phyloP scores from a whole-genome alignment of 345 rosid genomes.

The Geranium rotundifolium region DNA sequence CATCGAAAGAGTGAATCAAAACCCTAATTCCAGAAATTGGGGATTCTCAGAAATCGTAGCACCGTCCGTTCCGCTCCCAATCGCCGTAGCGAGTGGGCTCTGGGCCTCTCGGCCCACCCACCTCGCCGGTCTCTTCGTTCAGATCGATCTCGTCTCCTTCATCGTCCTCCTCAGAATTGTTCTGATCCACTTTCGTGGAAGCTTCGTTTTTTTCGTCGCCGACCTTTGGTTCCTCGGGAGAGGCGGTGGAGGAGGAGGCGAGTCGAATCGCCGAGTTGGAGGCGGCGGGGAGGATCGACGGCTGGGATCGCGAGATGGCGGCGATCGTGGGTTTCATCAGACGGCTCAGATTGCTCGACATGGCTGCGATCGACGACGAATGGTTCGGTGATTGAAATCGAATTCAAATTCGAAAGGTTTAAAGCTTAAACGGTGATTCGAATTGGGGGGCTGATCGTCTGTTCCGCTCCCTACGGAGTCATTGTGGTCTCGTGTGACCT shows the following conservation, averaged over 20 bases:
- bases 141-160: conserved; percentile 28
- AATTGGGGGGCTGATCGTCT: background rate
- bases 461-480: background rate
- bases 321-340: conserved; percentile 16
- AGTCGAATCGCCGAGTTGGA: conserved; percentile 8
- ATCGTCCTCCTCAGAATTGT: conserved; percentile 13
- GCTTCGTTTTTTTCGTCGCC: conserved; percentile 12
- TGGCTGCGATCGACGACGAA: conserved; percentile 7
- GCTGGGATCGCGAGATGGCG: conserved; percentile 4
- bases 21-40: background rate
- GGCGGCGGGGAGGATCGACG: conserved; percentile 1
- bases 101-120: conserved; percentile 78
- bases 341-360: conserved; percentile 30
- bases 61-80: conserved; percentile 90
- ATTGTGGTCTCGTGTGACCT: background rate
- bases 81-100: conserved; percentile 97
- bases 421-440: too few relatives aligned
- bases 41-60: conserved; percentile 68
- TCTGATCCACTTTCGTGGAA: conserved; percentile 10
- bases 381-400: background rate
- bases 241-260: conserved; percentile 10
- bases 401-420: too few relatives aligned
- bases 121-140: conserved; percentile 72
- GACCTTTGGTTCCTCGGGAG: background rate
- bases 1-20: background rate